A percentile compares a stretch with the other conserved stretches of the same genome.
Evolutionary conservation across 805 yeast genomes (phyloP).

Genomic region (Suhomyces pyralidae): DNA sequence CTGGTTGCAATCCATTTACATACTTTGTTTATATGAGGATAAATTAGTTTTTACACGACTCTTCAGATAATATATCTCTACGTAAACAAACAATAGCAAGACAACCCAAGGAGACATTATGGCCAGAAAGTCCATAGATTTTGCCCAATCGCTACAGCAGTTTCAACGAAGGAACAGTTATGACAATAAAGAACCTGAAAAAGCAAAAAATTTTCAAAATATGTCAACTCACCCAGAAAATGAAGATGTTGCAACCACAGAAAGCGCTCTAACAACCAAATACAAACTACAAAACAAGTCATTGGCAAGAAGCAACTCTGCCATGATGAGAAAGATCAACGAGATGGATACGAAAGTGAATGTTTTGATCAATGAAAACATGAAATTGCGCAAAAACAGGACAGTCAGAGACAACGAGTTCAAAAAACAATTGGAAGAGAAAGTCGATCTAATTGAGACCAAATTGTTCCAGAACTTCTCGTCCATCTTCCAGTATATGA

Average conservation of each 20-base stretch:
- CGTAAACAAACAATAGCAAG: not conserved
- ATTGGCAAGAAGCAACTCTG: constrained; percentile 58
- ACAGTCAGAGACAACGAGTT: constrained; percentile 19
- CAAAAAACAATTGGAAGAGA: constrained; percentile 34
- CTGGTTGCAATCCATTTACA: not conserved
- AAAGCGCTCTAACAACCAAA: constrained; percentile 18
- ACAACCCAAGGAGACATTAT: not conserved
- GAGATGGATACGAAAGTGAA: constrained; percentile 52
- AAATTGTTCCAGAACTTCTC: constrained; percentile 41
- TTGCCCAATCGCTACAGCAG: constrained; percentile 12
- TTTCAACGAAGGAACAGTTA: constrained; percentile 4
- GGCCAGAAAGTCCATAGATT: constrained; percentile 16
- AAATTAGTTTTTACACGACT: not conserved
- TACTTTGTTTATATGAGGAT: not conserved
- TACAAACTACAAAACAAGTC: constrained; percentile 50
- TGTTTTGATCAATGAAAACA: constrained; percentile 50
- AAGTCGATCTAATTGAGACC: constrained; percentile 38
- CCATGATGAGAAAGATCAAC: constrained; percentile 47
- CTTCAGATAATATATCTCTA: not conserved
- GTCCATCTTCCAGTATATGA: constrained; percentile 44
- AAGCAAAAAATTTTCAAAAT: not conserved
- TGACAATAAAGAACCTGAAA: not conserved
- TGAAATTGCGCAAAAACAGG: constrained; percentile 36
- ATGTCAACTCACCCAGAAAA: not conserved
- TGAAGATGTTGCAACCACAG: constrained; percentile 4